A percentile compares a stretch with the other conserved stretches of the same genome.
Conservation (phyloP, 345 rosid species). For the Orychophragmus violaceus region DNA sequence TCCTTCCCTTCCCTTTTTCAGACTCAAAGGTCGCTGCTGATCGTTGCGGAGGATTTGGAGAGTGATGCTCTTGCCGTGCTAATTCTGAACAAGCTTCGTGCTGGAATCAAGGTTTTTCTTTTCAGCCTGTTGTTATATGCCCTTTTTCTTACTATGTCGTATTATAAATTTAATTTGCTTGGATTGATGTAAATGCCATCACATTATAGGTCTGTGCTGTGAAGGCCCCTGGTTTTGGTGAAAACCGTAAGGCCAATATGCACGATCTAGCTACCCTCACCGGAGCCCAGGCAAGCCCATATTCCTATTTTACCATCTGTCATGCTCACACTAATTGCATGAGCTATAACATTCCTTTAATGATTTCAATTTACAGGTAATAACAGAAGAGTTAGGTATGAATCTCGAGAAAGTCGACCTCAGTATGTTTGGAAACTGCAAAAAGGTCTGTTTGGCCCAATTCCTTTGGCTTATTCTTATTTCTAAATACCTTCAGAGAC, state of each 20-base stretch:
- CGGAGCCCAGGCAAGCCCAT: slow-evolving; percentile 67
- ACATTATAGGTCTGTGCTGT: slow-evolving; percentile 74
- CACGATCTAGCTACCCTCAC: slow-evolving; percentile 90
- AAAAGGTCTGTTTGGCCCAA: slow-evolving; percentile 47
- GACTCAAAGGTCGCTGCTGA: slow-evolving; percentile 87
- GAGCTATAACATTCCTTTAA: not conserved
- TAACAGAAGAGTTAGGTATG: slow-evolving; percentile 93
- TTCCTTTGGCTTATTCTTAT: not conserved
- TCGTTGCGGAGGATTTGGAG: slow-evolving; percentile 90
- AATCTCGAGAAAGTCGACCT: slow-evolving; percentile 86
- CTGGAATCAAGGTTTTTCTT: slow-evolving; percentile 79
- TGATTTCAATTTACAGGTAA: slow-evolving; percentile 41
- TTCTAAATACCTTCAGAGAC: not conserved
- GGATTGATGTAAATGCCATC: slow-evolving; percentile 1
- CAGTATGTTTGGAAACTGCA: slow-evolving; percentile 86
- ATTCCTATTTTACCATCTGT: not conserved
- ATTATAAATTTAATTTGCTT: not conserved
- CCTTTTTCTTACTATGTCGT: not conserved
- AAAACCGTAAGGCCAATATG: slow-evolving; percentile 77
- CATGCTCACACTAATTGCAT: not conserved
- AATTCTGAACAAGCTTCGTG: slow-evolving; percentile 91
- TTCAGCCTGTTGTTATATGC: not conserved
- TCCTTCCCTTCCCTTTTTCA: slow-evolving; percentile 28
- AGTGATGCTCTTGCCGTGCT: slow-evolving; percentile 91
- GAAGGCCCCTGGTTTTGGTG: slow-evolving; percentile 98